phyloP scores from a whole-genome alignment of 2,329 filamentous ascomycete species.

The Lachnellula cervina region DNA sequence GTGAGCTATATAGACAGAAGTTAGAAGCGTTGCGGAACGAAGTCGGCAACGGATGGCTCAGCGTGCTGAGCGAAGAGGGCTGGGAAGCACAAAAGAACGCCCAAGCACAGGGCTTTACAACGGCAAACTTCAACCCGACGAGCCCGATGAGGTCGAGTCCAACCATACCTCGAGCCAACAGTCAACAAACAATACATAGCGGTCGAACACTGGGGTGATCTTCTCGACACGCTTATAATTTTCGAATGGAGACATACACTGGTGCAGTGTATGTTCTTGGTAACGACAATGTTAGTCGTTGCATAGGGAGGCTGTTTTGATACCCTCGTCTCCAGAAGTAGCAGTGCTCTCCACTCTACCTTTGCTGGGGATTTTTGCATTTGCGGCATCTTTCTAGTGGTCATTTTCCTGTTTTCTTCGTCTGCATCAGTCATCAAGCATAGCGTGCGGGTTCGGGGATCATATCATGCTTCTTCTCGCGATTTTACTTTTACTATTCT shows the following conservation, averaged over 20 bases:
- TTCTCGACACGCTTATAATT: conserved; percentile 1
- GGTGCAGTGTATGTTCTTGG: not conserved
- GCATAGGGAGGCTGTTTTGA: conserved; percentile 22
- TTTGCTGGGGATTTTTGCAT: conserved; percentile 13
- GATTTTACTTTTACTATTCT: conserved; percentile 3
- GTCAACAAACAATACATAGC: conserved; percentile 32
- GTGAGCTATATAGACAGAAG: conserved; percentile 80
- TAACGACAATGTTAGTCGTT: conserved; percentile 3
- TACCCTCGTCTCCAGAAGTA: conserved; percentile 22
- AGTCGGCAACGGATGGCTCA: conserved; percentile 83
- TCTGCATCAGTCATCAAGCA: conserved; percentile 17
- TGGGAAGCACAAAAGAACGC: conserved; percentile 43
- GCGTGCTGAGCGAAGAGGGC: conserved; percentile 73
- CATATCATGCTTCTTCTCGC: conserved; percentile 9
- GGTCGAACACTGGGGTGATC: conserved; percentile 31
- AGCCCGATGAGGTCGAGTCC: conserved; percentile 27
- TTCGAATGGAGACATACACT: not conserved
- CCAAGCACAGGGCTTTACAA: conserved; percentile 20
- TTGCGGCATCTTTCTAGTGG: conserved; percentile 18
- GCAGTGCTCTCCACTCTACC: conserved; percentile 13
- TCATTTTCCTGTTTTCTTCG: conserved; percentile 2
- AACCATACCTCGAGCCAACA: conserved; percentile 27
- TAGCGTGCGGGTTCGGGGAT: conserved; percentile 22
- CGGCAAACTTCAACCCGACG: conserved; percentile 27
- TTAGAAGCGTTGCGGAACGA: conserved; percentile 81